Conservation (phyloP, 257 asterid species). For the Penstemon barbatus region DNA sequence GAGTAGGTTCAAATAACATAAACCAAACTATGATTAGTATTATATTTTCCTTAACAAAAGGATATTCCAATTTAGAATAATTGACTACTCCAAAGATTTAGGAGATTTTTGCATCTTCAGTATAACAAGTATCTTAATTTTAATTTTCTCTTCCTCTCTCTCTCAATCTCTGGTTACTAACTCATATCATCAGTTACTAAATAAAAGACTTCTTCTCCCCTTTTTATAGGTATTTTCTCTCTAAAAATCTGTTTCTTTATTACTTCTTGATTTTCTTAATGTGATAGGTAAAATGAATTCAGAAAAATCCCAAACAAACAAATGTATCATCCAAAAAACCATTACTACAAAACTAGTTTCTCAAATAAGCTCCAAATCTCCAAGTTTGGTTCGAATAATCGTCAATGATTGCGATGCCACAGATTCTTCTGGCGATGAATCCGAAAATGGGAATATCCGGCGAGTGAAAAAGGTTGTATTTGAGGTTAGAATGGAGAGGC, state of each 20-base stretch:
- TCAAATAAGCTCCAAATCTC: slow-evolving; percentile 19
- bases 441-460: slow-evolving; percentile 14
- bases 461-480: slow-evolving; percentile 43
- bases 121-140: not conserved
- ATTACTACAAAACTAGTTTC: slow-evolving; percentile 30
- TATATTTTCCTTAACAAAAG: not conserved
- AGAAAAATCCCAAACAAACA: slow-evolving; percentile 16
- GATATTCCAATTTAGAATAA: not conserved
- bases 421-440: slow-evolving; percentile 62
- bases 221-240: slow-evolving; percentile 12
- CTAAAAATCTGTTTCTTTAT: not conserved
- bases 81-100: slow-evolving; percentile 6
- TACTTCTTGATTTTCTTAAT: slow-evolving; percentile 4
- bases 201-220: slow-evolving; percentile 26
- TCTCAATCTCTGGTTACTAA: not conserved
- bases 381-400: slow-evolving; percentile 49
- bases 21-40: too few relatives aligned
- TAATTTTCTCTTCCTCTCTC: not conserved
- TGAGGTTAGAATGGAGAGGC: slow-evolving; percentile 48
- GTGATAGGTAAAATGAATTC: slow-evolving; percentile 10
- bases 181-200: slow-evolving; percentile 12
- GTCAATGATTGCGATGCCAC: slow-evolving; percentile 78
- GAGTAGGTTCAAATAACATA: not conserved
- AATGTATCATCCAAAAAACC: slow-evolving; percentile 30
- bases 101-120: not conserved